phyloP scores from a whole-genome alignment of 208 protist genomes.

The Acanthamoeba triangularis region DNA sequence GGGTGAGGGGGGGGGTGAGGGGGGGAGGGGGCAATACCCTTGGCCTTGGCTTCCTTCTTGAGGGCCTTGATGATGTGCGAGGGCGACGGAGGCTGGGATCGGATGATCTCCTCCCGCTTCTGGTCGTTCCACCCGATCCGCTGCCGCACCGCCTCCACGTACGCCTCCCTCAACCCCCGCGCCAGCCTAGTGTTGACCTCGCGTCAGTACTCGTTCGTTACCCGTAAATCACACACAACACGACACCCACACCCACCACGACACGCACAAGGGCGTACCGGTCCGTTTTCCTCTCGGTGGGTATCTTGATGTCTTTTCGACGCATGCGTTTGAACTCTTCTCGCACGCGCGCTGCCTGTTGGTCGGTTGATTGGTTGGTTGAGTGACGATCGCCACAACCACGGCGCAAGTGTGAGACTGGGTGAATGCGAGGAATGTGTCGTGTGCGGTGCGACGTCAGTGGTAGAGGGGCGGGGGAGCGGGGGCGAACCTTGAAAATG shows the following conservation, averaged over 20 bases:
- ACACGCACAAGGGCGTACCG: not conserved
- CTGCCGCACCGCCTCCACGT: constrained; percentile 48
- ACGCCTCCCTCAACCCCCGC: constrained; percentile 2
- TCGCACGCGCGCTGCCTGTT: constrained; percentile 35
- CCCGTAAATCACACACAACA: not conserved
- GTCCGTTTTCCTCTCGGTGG: not conserved
- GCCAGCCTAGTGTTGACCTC: not conserved
- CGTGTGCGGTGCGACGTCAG: no score
- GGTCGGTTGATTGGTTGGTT: no score
- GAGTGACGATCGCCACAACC: no score
- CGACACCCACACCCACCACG: not conserved
- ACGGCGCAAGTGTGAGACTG: no score
- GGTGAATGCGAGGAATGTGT: no score
- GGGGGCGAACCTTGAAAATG: constrained; percentile 38
- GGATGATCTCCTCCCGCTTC: constrained; percentile 20
- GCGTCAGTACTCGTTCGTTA: not conserved
- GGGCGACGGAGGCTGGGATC: not conserved
- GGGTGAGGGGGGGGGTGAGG: not conserved
- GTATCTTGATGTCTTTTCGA: constrained; percentile 56
- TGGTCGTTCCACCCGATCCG: constrained; percentile 40
- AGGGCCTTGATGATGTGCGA: not conserved
- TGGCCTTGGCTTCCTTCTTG: constrained; percentile 49
- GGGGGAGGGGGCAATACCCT: not conserved
- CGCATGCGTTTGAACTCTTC: constrained; percentile 45
- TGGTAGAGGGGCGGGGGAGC: no score